A percentile compares a stretch with the other conserved stretches of the same genome.
phyloP scores from a whole-genome alignment of 225 moss, liverwort and hornwort species.

The Pseudoscleropodium purum region DNA sequence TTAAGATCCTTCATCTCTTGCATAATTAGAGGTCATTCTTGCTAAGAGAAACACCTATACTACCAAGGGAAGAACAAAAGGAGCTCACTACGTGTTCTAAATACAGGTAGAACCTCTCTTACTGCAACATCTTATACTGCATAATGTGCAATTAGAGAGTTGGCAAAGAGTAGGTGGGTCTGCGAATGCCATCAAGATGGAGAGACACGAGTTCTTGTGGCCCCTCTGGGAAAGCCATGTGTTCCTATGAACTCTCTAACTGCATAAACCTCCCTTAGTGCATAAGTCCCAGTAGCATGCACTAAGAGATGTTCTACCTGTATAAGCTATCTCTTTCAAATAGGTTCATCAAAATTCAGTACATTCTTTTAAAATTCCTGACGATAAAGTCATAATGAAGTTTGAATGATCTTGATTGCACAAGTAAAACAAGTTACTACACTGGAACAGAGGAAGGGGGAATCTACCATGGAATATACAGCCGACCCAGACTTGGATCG shows the following conservation, averaged over 20 bases:
- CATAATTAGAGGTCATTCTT: background rate
- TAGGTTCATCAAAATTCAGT: background rate
- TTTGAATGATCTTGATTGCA: background rate
- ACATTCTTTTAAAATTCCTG: background rate
- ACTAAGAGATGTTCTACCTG: no score
- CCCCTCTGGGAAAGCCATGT: no score
- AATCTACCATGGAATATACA: constrained; percentile 57
- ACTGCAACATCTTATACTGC: no score
- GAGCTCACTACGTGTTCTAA: background rate
- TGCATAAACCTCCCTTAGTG: no score
- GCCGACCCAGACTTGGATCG: constrained; percentile 63
- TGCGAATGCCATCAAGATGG: no score
- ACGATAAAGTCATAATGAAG: background rate
- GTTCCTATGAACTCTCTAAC: no score
- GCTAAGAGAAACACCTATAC: background rate
- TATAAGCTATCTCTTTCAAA: background rate
- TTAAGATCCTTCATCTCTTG: background rate
- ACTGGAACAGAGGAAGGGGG: background rate
- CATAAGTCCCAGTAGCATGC: no score
- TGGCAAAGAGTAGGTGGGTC: no score
- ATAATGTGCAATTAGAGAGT: no score
- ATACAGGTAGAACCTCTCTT: no score
- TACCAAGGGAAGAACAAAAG: background rate
- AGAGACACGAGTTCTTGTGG: no score
- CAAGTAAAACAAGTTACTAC: background rate